A percentile compares a stretch with the other conserved stretches of the same genome.
Conservation (phyloP, 768 basidiomycete species). For the Lactarius pseudohatsudake region DNA sequence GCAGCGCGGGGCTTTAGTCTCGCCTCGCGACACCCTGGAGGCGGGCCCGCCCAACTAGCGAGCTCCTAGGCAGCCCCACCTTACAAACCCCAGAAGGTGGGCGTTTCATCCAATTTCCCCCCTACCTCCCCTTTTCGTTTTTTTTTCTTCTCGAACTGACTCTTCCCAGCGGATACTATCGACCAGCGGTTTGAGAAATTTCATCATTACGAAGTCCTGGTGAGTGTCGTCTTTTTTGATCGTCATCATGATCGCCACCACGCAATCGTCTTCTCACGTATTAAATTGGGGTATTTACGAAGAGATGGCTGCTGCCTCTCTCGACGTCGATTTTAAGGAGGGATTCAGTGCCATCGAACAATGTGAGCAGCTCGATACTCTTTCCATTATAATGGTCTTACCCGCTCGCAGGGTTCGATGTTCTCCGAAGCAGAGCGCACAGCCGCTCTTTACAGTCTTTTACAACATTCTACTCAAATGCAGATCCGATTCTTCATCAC, state of each 20-base stretch:
- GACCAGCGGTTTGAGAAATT: slow-evolving; percentile 99
- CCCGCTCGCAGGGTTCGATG: no score
- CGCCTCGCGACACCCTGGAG: no score
- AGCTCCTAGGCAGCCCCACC: no score
- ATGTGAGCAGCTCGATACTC: slow-evolving; percentile 50
- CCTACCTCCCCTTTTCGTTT: no score
- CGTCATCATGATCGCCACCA: not conserved
- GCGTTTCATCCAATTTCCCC: no score
- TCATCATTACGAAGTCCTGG: slow-evolving; percentile 90
- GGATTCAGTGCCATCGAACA: slow-evolving; percentile 99
- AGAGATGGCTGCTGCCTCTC: slow-evolving; percentile 98
- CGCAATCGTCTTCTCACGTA: slow-evolving; percentile 6
- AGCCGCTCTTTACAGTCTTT: no score
- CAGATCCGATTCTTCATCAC: slow-evolving; percentile 94
- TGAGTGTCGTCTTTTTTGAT: slow-evolving; percentile 36
- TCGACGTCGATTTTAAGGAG: slow-evolving; percentile 99
- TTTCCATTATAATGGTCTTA: no score
- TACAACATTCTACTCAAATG: slow-evolving; percentile 64
- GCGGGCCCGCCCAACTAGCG: no score
- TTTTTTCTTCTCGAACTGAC: no score
- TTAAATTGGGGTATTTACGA: slow-evolving; percentile 45
- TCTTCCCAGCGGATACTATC: slow-evolving; percentile 54
- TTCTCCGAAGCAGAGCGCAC: no score
- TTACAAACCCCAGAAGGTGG: no score
- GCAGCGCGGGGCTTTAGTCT: no score